phyloP scores from a whole-genome alignment of 495 filamentous ascomycete species.

The Penicillium paxilli region DNA sequence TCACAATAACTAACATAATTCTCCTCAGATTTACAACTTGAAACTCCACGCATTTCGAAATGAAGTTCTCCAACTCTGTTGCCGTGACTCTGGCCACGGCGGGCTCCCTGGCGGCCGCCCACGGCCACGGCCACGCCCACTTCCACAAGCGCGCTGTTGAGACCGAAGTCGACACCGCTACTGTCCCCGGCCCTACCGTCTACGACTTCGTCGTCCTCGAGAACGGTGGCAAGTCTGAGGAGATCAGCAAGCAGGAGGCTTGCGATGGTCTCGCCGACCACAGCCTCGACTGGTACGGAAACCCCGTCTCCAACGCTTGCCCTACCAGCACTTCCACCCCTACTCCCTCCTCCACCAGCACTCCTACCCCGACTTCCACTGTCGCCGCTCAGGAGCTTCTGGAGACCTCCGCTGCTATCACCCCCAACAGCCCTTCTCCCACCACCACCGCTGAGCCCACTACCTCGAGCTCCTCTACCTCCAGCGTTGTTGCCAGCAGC shows the following conservation, averaged over 20 bases:
- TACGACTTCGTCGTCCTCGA: slow-evolving; percentile 57
- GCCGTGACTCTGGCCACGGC: slow-evolving; percentile 46
- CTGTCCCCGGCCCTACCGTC: slow-evolving; percentile 55
- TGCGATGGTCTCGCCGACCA: slow-evolving; percentile 62
- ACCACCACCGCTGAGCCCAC: slow-evolving; percentile 14
- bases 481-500: slow-evolving; percentile 15
- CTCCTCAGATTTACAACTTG: slow-evolving; percentile 7
- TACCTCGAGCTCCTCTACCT: slow-evolving; percentile 15
- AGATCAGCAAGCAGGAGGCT: slow-evolving; percentile 54
- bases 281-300: slow-evolving; percentile 40
- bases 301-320: slow-evolving; percentile 34
- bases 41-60: slow-evolving; percentile 22
- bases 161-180: slow-evolving; percentile 38
- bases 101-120: slow-evolving; percentile 46
- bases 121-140: slow-evolving; percentile 44
- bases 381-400: slow-evolving; percentile 25
- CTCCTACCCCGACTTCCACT: slow-evolving; percentile 19
- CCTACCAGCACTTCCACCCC: slow-evolving; percentile 19
- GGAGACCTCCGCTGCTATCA: slow-evolving; percentile 24
- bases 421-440: slow-evolving; percentile 11
- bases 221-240: slow-evolving; percentile 21
- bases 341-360: slow-evolving; percentile 19
- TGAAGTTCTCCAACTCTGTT: slow-evolving; percentile 47
- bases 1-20: not conserved
- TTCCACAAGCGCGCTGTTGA: slow-evolving; percentile 40